Evolutionary conservation across 2,329 filamentous ascomycete genomes (phyloP).

Genomic region (Pestalotiopsis sp.): DNA sequence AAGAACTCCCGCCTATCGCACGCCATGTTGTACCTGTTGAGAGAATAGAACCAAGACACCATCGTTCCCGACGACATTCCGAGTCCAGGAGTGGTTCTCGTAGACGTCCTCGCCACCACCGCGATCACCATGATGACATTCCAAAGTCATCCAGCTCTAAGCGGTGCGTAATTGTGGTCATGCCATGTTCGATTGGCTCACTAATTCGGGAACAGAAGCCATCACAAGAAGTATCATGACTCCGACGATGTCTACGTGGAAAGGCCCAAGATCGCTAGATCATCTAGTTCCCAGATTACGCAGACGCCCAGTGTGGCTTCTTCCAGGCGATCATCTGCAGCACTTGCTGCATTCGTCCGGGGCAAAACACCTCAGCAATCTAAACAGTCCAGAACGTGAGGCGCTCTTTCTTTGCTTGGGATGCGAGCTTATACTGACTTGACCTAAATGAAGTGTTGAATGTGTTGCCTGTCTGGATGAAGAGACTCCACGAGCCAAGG

Average conservation of each 20-base stretch:
- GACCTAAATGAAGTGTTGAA: constrained; percentile 54
- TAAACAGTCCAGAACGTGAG: constrained; percentile 16
- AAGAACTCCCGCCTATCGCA: constrained; percentile 18
- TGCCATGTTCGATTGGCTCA: constrained; percentile 24
- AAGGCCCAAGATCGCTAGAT: constrained; percentile 33
- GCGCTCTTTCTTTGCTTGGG: constrained; percentile 20
- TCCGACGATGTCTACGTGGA: constrained; percentile 34
- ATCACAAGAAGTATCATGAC: constrained; percentile 30
- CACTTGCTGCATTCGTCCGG: constrained; percentile 34
- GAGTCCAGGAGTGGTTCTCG: constrained; percentile 29
- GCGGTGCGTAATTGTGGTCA: constrained; percentile 27
- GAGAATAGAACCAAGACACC: constrained; percentile 23
- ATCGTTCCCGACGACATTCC: constrained; percentile 24
- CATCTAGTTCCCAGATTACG: constrained; percentile 35
- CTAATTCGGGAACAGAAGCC: constrained; percentile 8
- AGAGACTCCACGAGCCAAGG: constrained; percentile 57
- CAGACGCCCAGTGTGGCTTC: constrained; percentile 41
- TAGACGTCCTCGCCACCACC: constrained; percentile 21
- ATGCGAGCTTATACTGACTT: constrained; percentile 20
- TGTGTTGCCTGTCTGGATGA: constrained; percentile 77
- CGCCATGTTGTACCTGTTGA: constrained; percentile 19
- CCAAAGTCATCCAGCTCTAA: constrained; percentile 29
- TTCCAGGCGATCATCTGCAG: constrained; percentile 35
- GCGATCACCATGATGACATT: constrained; percentile 26
- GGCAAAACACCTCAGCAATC: constrained; percentile 27